These are phyloP conservation scores for Botrytis paeoniae DNA, from an alignment of 2,329 filamentous ascomycete genomes.

Conservation along the genomic window DNA sequence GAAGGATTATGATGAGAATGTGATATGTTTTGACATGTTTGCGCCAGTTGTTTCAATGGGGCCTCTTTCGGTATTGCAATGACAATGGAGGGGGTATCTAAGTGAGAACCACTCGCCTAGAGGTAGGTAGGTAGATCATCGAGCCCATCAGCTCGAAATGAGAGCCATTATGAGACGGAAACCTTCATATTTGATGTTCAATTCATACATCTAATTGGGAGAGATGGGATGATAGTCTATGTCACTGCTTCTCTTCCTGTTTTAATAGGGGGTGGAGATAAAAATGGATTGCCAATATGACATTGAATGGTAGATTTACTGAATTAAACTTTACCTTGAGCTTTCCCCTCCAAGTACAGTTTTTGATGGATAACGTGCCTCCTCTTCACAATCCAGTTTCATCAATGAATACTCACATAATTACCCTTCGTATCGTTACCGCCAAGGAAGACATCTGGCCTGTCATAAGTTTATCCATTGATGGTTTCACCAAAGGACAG, in stretches of 20 bases:
- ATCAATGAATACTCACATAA: neutral
- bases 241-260: no score
- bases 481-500: neutral
- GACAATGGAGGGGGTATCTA: no score
- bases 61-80: neutral
- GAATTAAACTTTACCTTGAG: neutral
- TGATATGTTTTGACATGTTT: neutral
- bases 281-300: neutral
- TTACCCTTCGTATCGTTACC: neutral
- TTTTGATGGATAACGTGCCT: neutral
- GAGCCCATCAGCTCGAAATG: neutral
- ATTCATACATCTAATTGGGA: neutral
- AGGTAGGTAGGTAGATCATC: neutral
- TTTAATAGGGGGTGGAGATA: neutral
- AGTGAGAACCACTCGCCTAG: neutral
- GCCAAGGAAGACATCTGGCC: neutral
- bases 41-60: neutral
- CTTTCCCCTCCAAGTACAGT: neutral
- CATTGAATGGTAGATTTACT: neutral
- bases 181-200: neutral
- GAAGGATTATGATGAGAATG: neutral
- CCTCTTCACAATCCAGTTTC: neutral
- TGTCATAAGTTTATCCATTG: neutral
- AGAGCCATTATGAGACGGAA: neutral
- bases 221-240: neutral